phyloP scores from a whole-genome alignment of 345 rosid species.

The Hirschfeldia incana region DNA sequence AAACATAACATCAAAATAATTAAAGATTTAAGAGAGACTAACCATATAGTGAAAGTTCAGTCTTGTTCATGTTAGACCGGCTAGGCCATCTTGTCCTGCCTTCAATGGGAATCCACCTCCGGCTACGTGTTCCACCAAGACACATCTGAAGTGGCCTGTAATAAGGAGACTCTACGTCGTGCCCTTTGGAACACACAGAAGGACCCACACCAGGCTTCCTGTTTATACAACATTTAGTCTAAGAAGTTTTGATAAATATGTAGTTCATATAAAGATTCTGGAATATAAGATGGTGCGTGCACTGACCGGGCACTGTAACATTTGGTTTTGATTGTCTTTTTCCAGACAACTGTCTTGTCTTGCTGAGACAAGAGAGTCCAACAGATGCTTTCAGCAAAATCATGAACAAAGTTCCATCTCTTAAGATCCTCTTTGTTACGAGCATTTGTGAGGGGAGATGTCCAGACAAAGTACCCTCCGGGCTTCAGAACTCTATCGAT shows the following conservation, averaged over 20 bases:
- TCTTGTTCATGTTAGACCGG: slow-evolving; percentile 71
- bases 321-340: slow-evolving; percentile 70
- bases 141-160: slow-evolving; percentile 89
- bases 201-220: slow-evolving; percentile 86
- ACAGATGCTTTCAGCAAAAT: slow-evolving; percentile 79
- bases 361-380: slow-evolving; percentile 90
- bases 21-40: slow-evolving; percentile 23
- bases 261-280: background rate
- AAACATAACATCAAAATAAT: no score
- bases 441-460: slow-evolving; percentile 84
- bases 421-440: slow-evolving; percentile 67
- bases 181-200: slow-evolving; percentile 69
- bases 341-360: slow-evolving; percentile 99
- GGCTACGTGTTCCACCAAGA: slow-evolving; percentile 79
- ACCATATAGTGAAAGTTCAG: slow-evolving; percentile 83
- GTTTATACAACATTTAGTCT: slow-evolving; percentile 19
- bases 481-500: slow-evolving; percentile 90
- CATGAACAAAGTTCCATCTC: slow-evolving; percentile 73
- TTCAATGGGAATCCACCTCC: slow-evolving; percentile 85
- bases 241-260: slow-evolving; percentile 12
- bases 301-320: slow-evolving; percentile 74
- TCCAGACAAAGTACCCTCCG: slow-evolving; percentile 99
- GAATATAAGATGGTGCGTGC: background rate
- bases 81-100: slow-evolving; percentile 81
- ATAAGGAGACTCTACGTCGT: slow-evolving; percentile 88